Evolutionary conservation across 1,284 basidiomycete species (phyloP), one percentile per base, ranked within the genome.

Genomic region (Xerocomus cyaneibrunnescens): DNA sequence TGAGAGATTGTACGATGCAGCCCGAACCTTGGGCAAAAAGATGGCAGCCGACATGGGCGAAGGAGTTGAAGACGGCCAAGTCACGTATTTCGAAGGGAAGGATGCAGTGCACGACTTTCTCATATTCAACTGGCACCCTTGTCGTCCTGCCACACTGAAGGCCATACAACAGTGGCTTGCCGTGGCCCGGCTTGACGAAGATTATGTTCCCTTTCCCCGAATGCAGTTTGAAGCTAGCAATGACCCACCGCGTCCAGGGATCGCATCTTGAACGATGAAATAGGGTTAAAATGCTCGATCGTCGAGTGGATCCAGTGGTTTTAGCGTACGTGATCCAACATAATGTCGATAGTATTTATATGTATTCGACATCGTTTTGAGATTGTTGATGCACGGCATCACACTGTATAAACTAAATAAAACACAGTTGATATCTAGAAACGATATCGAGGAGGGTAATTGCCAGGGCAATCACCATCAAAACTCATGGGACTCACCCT

Each of bases 71-170:
- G 22, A 51, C 25, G 74, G 71, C 27, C 61, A 72, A 12, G 72
- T 83, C 13, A 66, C 60, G 28, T 82, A 75, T 57, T 66, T 76
- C 44, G 82, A 81, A 60, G 74, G 72, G 1, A 67, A 71, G 17
- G 81, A 84, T 65, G 76, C 67, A 5, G 56, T 79, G 6, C 84
- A 86, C 60, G 80, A 83, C 52, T 81, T 77, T 60, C 41, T 84
- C n/a, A 57, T 70, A 13, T 73, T 81, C 44, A 31, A 55, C 0
- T 78, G 74, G 72, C 74, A 75, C 58, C 60, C 70, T 13, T 69
- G 80, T 36, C 69, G 72, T 38, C 74, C 79, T 13, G 66, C 72
- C 1, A 74, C 80, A 51, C 72, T 76, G 7, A 48, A 77, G 28
- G 79, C 80, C 57, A 81, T 82, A 60, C 75, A 79, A 3, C 70